Evolutionary conservation across 176 grass and related monocot genomes (phyloP), one percentile per base, ranked within the genome.

Genomic region (Musa schizocarpa): DNA sequence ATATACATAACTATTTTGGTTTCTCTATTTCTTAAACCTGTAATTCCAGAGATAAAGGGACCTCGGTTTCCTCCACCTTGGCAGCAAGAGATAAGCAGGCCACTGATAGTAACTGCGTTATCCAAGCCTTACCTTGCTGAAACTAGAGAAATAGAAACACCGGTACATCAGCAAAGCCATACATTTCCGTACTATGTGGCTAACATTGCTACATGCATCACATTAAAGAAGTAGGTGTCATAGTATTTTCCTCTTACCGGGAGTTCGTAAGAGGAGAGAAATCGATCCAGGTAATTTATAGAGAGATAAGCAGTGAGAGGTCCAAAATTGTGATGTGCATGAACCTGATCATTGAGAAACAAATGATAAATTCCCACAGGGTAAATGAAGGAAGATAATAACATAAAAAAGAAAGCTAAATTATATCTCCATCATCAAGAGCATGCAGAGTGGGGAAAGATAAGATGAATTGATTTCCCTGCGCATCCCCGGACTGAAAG

Each of bases 221-320:
- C n/a, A 17, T 16, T 17, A n/a, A 61, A 61, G 29, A 29, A 29
- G 29, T 29, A 29, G 29, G 29, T 29, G 2, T 29, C 2, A 3
- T 29, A 3, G 29, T 29, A 3, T 29, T 0, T 61, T 62, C 7
- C 75, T 85, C 88, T 92, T 85, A 96, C 92, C 6, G 82, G 84
- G 53, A 87, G 77, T 74, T 85, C 51, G 85, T 83, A 83, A 8
- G 54, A 79, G 21, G 88, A 92, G 72, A 96, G 84, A 70, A 92
- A 96, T 76, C 92, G 81, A 82, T 96, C 92, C 72, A 92, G 77
- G 79, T 92, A 96, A 84, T 92, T 96, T 77, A 96, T 69, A n/a
- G 92, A 78, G 4, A 92, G 81, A 73, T 81, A 96, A 20, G 87
- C 82, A 7, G 79, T 92, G 21, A 81, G 82, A 81, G 92, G 88